A percentile compares a stretch with the other conserved stretches of the same genome.
Conservation (phyloP, 768 basidiomycete genomes). For the Porphyrellus cyaneotinctus region DNA sequence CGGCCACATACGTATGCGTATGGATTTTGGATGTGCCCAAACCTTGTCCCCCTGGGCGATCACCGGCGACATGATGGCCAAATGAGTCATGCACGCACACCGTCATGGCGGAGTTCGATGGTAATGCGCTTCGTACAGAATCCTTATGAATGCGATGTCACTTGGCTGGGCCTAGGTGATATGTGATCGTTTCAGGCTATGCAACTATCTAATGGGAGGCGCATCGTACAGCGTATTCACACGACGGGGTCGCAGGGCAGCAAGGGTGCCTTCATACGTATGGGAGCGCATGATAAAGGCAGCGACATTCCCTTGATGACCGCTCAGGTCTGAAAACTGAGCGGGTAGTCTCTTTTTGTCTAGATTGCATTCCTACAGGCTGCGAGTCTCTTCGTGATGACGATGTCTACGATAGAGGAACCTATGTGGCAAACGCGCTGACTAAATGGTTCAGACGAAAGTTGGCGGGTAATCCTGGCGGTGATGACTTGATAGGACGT, state of each 20-base stretch:
- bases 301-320: not conserved
- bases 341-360: constrained; percentile 8
- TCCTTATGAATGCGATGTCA: constrained; percentile 1
- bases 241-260: constrained; percentile 16
- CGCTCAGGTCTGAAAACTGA: not conserved
- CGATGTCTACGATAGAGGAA: constrained; percentile 3
- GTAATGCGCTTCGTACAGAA: not conserved
- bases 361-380: constrained; percentile 4
- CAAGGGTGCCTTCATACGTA: constrained; percentile 17
- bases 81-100: not conserved
- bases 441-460: not conserved
- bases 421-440: not conserved
- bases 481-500: not conserved
- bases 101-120: constrained; percentile 9
- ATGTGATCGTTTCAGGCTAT: constrained; percentile 5
- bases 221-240: constrained; percentile 15
- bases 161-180: not conserved
- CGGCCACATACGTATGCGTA: not conserved
- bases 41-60: constrained; percentile 9
- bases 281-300: constrained; percentile 2
- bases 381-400: not conserved
- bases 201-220: constrained; percentile 15
- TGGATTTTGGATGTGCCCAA: not conserved
- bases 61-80: constrained; percentile 1
- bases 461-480: constrained; percentile 1